Conservation (phyloP, 345 rosid genomes). For the Hypericum androsaemum region DNA sequence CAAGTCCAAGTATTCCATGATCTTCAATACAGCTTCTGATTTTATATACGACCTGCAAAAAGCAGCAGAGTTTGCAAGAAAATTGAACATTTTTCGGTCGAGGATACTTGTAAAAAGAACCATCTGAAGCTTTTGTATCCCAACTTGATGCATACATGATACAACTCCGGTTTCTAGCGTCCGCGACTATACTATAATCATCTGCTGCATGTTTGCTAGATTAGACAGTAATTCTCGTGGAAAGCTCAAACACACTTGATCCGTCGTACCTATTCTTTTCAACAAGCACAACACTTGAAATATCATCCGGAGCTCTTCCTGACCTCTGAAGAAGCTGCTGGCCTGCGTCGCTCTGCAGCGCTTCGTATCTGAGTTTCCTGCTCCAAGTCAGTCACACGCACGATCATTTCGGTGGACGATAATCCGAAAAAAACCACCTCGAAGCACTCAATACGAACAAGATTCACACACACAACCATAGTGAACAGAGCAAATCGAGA, state of each 20-base stretch:
- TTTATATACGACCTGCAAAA: conserved; percentile 64
- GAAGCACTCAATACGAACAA: too few relatives aligned
- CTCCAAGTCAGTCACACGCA: background rate
- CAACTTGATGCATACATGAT: background rate
- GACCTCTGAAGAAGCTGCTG: conserved; percentile 62
- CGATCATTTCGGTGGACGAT: too few relatives aligned
- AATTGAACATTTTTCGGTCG: too few relatives aligned
- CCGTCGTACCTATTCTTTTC: conserved; percentile 53
- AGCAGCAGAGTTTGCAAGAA: background rate
- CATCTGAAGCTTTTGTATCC: background rate
- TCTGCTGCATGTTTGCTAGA: too few relatives aligned
- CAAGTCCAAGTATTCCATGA: conserved; percentile 72
- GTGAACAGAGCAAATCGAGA: too few relatives aligned
- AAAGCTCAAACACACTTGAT: too few relatives aligned
- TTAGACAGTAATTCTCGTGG: too few relatives aligned
- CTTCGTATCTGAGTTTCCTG: conserved; percentile 79
- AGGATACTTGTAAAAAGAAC: too few relatives aligned
- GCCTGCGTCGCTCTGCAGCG: conserved; percentile 86
- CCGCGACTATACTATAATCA: too few relatives aligned
- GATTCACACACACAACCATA: too few relatives aligned
- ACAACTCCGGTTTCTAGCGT: too few relatives aligned
- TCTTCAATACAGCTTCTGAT: conserved; percentile 79
- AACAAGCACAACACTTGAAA: conserved; percentile 81
- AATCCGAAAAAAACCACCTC: too few relatives aligned
- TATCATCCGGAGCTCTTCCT: conserved; percentile 92